Evolutionary conservation across 1,284 basidiomycete species (phyloP).

Genomic region (Sanguinoderma infundibulare): DNA sequence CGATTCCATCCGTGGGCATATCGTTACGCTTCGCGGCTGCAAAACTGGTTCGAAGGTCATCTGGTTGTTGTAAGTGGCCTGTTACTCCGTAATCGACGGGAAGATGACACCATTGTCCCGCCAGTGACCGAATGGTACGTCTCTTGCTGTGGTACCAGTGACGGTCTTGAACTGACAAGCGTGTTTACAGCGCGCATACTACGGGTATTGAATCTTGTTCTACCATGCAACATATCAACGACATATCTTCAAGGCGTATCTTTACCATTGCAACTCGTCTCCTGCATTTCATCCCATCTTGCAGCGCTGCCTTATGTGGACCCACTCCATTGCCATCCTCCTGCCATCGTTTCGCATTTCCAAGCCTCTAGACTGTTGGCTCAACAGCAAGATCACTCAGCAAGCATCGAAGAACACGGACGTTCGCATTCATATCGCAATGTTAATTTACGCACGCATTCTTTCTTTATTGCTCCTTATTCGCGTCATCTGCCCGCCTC

Average conservation of each 20-base stretch:
- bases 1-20: conserved; percentile 83
- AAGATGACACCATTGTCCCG: neutral
- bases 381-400: neutral
- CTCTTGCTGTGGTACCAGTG: neutral
- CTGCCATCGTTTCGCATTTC: conserved; percentile 4
- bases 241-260: conserved; percentile 29
- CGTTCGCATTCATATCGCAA: conserved; percentile 11
- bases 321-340: conserved; percentile 1
- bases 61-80: conserved; percentile 76
- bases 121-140: conserved; percentile 54
- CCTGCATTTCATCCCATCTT: conserved; percentile 17
- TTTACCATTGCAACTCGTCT: conserved; percentile 17
- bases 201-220: conserved; percentile 41
- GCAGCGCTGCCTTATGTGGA: conserved; percentile 4
- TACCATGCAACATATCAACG: conserved; percentile 26
- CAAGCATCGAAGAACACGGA: conserved; percentile 1
- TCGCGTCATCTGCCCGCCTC: conserved; percentile 20
- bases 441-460: conserved; percentile 27
- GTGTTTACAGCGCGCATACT: conserved; percentile 47
- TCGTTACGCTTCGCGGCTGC: conserved; percentile 82
- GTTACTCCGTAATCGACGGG: neutral
- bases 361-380: neutral
- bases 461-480: conserved; percentile 34
- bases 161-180: conserved; percentile 14
- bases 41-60: conserved; percentile 88